Evolutionary conservation across 2,329 filamentous ascomycete species (phyloP), one percentile per base, ranked within the genome.

Genomic region (Orbilia javanica): DNA sequence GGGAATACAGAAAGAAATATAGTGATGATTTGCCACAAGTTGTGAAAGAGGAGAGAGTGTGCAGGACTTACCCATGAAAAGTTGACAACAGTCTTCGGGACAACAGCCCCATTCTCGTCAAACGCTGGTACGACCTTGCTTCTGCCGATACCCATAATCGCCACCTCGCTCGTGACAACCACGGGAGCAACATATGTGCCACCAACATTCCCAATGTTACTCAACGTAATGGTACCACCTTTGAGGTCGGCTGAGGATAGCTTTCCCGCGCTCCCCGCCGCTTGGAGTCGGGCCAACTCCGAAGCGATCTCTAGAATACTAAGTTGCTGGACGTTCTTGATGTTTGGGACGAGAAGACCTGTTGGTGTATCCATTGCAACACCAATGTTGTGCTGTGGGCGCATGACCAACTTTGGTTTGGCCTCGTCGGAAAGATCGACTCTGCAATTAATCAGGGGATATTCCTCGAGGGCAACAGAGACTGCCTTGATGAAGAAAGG

Each of bases 401-500:
- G 92, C 86, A 93, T 89, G 70, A 94, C 86, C 2, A 99, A 87
- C 36, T 88, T 88, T 0, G 95, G 94, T 82, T 93, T 95, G 6
- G 84, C 83, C 0, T 86, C 87, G 25, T 84, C 83, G 18, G 85
- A 78, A 48, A 86, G 79, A 81, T 97, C 93, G 25, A 99, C 89
- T 74, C 93, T 90, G 2, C 94, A 90, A 83, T 99, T 99, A 79
- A 99, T 90, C 42, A 96, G 87, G 0, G 96, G 95, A 84, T 93
- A 95, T 78, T 92, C 88, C 82, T 91, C 88, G 1, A 99, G 87
- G 0, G 94, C 90, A 80, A 97, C 86, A 20, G 95, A 98, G 55
- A 97, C 90, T 29, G 96, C 95, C 86, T 99, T 99, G 86, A 99
- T 90, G 83, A 98, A 91, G 86, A 99, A 97, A 3, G 96, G 93